phyloP scores from a whole-genome alignment of 1,284 basidiomycete genomes.

The Sanghuangporus weigelae region DNA sequence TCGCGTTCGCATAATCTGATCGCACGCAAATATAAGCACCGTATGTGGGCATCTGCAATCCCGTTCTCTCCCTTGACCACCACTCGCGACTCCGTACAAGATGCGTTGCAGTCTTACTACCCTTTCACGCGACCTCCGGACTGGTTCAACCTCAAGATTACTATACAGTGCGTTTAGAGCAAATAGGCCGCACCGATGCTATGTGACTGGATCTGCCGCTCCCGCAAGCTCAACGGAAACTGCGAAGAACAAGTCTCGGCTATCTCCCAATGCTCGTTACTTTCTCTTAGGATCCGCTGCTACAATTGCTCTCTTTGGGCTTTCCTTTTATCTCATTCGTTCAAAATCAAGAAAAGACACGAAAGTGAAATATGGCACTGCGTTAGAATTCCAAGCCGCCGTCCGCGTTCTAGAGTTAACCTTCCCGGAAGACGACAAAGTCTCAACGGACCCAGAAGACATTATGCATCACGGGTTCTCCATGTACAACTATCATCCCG shows the following conservation, averaged over 20 bases:
- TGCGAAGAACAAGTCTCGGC: background rate
- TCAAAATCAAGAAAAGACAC: background rate
- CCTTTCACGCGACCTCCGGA: background rate
- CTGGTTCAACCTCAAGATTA: background rate
- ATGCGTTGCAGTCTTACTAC: background rate
- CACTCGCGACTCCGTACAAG: background rate
- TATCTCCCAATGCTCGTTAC: background rate
- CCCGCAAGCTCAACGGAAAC: background rate
- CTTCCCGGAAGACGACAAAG: slow-evolving; percentile 34
- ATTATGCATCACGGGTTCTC: slow-evolving; percentile 55
- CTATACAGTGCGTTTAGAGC: background rate
- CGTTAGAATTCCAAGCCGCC: slow-evolving; percentile 45
- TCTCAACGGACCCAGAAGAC: slow-evolving; percentile 53
- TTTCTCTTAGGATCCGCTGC: slow-evolving; percentile 10
- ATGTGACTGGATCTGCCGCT: background rate
- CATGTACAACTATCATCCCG: slow-evolving; percentile 50
- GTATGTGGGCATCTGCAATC: background rate
- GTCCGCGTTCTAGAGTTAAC: slow-evolving; percentile 41
- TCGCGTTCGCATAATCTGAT: background rate
- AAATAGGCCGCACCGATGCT: background rate
- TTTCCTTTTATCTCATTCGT: slow-evolving; percentile 3
- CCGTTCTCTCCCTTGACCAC: background rate
- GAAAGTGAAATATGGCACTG: slow-evolving; percentile 36
- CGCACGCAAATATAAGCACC: slow-evolving; percentile 1
- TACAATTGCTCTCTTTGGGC: background rate